A percentile compares a stretch with the other conserved stretches of the same genome.
These are phyloP conservation scores for Cytospora piceicola DNA, from an alignment of 2,329 filamentous ascomycete genomes.

Conservation along the genomic window DNA sequence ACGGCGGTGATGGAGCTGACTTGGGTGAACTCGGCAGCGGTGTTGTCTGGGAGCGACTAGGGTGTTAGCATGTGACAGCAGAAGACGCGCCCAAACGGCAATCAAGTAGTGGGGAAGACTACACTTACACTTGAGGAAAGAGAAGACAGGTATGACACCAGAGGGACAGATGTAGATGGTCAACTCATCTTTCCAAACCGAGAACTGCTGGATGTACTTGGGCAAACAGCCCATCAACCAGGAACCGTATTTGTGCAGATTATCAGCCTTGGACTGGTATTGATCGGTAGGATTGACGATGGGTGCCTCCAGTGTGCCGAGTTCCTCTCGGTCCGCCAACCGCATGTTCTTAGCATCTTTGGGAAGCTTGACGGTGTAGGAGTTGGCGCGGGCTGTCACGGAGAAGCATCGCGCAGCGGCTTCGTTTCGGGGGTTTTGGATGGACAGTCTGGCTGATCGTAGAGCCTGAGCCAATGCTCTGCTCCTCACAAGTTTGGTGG, in stretches of 20 bases:
- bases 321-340: slow-evolving; percentile 60
- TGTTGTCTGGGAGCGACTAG: slow-evolving; percentile 68
- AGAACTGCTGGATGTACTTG: slow-evolving; percentile 99
- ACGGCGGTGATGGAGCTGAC: slow-evolving; percentile 90
- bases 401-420: slow-evolving; percentile 55
- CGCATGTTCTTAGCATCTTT: slow-evolving; percentile 70
- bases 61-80: not conserved
- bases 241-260: slow-evolving; percentile 90
- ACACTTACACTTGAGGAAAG: slow-evolving; percentile 78
- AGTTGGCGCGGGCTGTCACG: slow-evolving; percentile 47
- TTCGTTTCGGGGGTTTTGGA: slow-evolving; percentile 44
- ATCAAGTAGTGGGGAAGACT: not conserved
- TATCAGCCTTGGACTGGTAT: slow-evolving; percentile 82
- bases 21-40: slow-evolving; percentile 94
- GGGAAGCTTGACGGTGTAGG: slow-evolving; percentile 57
- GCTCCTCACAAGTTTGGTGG: slow-evolving; percentile 62
- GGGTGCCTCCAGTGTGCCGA: slow-evolving; percentile 72
- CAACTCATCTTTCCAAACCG: slow-evolving; percentile 99
- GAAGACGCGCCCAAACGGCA: not conserved
- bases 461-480: slow-evolving; percentile 60
- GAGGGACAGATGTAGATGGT: slow-evolving; percentile 89
- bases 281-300: slow-evolving; percentile 93
- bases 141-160: slow-evolving; percentile 88
- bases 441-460: slow-evolving; percentile 53
- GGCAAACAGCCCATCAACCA: slow-evolving; percentile 96